phyloP scores from a whole-genome alignment of 202 grass and related monocot genomes.

The Schoenoplectus tabernaemontani region DNA sequence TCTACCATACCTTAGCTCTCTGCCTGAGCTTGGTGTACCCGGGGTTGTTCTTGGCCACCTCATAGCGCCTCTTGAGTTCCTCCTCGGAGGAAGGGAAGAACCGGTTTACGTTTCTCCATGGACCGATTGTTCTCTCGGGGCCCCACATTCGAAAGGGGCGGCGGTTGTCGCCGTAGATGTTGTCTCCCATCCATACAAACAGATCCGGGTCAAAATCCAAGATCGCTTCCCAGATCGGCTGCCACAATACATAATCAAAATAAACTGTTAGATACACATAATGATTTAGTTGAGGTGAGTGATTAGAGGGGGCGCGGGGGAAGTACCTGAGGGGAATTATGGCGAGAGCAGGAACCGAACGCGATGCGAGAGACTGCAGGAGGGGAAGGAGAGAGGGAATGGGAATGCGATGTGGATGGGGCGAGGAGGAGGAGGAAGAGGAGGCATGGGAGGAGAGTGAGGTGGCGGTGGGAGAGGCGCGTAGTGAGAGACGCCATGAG shows the following conservation, averaged over 20 bases:
- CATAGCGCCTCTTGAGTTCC: constrained; percentile 62
- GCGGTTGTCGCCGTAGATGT: constrained; percentile 90
- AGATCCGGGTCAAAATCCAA: constrained; percentile 59
- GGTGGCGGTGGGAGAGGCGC: neutral
- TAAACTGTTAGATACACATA: neutral
- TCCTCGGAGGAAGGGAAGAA: constrained; percentile 70
- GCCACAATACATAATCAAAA: neutral
- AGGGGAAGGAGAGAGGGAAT: neutral
- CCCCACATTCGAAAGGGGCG: constrained; percentile 47
- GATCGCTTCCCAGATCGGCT: constrained; percentile 80
- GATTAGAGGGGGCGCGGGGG: too few species aligned
- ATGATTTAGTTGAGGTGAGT: neutral
- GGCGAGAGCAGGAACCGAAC: constrained; percentile 85
- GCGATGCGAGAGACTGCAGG: constrained; percentile 51
- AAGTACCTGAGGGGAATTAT: constrained; percentile 67
- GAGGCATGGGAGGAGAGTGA: neutral
- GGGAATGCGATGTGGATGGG: neutral
- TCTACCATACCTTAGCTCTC: constrained; percentile 39
- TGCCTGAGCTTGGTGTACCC: constrained; percentile 60
- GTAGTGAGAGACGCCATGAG: neutral
- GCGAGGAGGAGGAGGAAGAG: neutral
- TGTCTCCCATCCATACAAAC: constrained; percentile 94
- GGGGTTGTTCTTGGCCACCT: constrained; percentile 52
- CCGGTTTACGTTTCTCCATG: constrained; percentile 65
- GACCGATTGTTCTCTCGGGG: constrained; percentile 60